phyloP scores from a whole-genome alignment of 805 yeast genomes.

The Pichia nakasei region DNA sequence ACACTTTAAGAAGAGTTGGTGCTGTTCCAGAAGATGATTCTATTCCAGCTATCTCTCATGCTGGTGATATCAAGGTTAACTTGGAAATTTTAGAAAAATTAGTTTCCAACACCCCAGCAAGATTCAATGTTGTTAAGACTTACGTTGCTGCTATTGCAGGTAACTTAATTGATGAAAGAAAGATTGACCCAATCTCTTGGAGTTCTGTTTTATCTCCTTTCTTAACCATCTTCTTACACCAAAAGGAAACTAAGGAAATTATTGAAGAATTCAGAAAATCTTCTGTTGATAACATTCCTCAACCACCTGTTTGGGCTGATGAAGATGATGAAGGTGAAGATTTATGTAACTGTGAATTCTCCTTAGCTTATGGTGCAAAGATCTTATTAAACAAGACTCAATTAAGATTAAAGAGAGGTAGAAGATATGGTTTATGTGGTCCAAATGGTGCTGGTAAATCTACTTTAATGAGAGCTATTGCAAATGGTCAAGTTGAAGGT shows the following conservation, averaged over 20 bases:
- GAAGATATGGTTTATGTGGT: slow-evolving; percentile 99
- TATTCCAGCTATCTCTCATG: slow-evolving; percentile 96
- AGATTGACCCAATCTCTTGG: slow-evolving; percentile 90
- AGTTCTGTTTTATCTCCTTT: slow-evolving; percentile 80
- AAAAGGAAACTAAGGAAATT: slow-evolving; percentile 79
- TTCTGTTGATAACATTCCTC: slow-evolving; percentile 97
- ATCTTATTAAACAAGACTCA: slow-evolving; percentile 99
- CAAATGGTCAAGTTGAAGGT: slow-evolving; percentile 98
- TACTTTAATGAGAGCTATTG: slow-evolving; percentile 92
- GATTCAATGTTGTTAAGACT: slow-evolving; percentile 69
- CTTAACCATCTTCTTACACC: slow-evolving; percentile 93
- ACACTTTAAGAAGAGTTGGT: slow-evolving; percentile 98
- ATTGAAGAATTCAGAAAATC: slow-evolving; percentile 92
- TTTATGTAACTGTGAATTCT: slow-evolving; percentile 99
- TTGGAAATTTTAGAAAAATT: slow-evolving; percentile 70
- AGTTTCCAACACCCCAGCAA: slow-evolving; percentile 56
- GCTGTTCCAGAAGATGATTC: slow-evolving; percentile 82
- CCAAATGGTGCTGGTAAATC: slow-evolving; percentile 99
- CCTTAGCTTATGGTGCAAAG: slow-evolving; percentile 99
- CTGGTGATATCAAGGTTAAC: slow-evolving; percentile 93
- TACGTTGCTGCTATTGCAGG: slow-evolving; percentile 97
- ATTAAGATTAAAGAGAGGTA: slow-evolving; percentile 96
- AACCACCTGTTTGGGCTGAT: slow-evolving; percentile 77
- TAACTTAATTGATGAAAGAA: slow-evolving; percentile 97
- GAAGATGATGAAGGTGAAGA: slow-evolving; percentile 99